These are phyloP conservation scores for Citrus inodora DNA, from an alignment of 345 rosid genomes.

Conservation along the genomic window DNA sequence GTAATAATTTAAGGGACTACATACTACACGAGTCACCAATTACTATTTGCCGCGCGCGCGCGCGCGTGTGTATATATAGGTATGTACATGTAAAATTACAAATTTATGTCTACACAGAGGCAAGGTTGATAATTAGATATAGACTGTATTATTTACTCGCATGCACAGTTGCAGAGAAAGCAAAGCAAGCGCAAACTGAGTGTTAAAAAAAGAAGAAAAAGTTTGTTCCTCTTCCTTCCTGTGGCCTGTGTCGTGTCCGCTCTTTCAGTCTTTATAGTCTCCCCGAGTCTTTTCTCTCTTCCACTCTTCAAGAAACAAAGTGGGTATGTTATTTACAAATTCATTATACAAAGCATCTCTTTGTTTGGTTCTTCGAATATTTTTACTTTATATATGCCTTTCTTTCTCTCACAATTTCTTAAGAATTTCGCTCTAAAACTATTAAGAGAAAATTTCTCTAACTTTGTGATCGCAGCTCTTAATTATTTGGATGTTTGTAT, in stretches of 20 bases:
- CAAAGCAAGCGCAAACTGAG: too few relatives aligned
- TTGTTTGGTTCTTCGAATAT: conserved; percentile 21
- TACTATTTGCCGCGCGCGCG: too few relatives aligned
- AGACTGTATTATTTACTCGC: too few relatives aligned
- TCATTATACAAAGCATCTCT: conserved; percentile 21
- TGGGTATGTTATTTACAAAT: not conserved
- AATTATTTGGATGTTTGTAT: not conserved
- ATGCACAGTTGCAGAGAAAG: too few relatives aligned
- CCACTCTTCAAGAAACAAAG: not conserved
- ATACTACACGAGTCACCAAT: too few relatives aligned
- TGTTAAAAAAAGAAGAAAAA: too few relatives aligned
- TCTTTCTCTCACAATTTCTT: conserved; percentile 10
- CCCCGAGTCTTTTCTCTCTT: not conserved
- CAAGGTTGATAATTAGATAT: too few relatives aligned
- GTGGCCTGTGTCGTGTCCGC: not conserved
- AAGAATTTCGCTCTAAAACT: not conserved
- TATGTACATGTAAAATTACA: too few relatives aligned
- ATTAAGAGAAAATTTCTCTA: not conserved
- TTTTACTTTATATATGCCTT: conserved; percentile 12
- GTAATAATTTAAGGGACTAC: too few relatives aligned
- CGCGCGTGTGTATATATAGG: too few relatives aligned
- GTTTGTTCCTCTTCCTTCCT: not conserved
- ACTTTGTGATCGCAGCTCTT: not conserved
- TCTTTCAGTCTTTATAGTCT: not conserved
- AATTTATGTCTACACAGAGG: too few relatives aligned